Evolutionary conservation across 768 basidiomycete genomes (phyloP).

Genomic region (Mycena pura): DNA sequence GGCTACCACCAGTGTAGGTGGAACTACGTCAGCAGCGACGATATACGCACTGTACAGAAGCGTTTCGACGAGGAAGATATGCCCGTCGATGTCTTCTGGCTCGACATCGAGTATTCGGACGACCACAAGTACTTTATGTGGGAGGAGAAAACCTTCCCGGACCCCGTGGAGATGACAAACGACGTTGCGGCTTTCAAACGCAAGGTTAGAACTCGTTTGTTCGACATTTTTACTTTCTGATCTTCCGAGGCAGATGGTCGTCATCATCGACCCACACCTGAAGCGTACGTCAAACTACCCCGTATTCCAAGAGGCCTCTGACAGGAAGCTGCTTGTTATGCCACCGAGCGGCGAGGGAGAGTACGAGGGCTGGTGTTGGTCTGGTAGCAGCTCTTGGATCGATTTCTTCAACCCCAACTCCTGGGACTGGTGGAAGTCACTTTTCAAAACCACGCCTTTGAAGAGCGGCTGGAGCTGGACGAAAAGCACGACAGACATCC

Average conservation of each 20-base stretch:
- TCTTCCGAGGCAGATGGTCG: conserved; percentile 79
- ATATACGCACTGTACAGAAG: conserved; percentile 83
- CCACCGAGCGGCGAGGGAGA: conserved; percentile 79
- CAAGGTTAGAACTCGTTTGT: conserved; percentile 59
- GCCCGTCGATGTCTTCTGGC: conserved; percentile 73
- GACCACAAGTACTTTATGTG: conserved; percentile 97
- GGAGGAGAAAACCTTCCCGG: conserved; percentile 91
- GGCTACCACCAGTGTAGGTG: conserved; percentile 98
- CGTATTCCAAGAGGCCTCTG: conserved; percentile 84
- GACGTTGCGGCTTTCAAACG: conserved; percentile 85
- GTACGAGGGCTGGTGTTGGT: conserved; percentile 99
- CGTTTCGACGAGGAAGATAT: conserved; percentile 94
- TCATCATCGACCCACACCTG: conserved; percentile 95
- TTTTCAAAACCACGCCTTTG: conserved; percentile 72
- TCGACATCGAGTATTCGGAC: conserved; percentile 24
- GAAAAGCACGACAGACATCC: conserved; percentile 80
- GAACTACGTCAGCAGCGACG: conserved; percentile 94
- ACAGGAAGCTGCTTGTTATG: conserved; percentile 84
- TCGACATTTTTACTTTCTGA: not conserved
- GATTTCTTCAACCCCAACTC: conserved; percentile 93
- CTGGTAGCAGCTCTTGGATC: conserved; percentile 94
- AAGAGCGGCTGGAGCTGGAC: conserved; percentile 76
- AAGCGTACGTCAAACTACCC: conserved; percentile 84
- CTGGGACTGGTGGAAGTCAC: conserved; percentile 89
- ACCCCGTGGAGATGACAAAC: conserved; percentile 92